Base-by-base conservation (phyloP, 2,329 filamentous ascomycete genomes). In the Neoarthrinium moseri region DNA sequence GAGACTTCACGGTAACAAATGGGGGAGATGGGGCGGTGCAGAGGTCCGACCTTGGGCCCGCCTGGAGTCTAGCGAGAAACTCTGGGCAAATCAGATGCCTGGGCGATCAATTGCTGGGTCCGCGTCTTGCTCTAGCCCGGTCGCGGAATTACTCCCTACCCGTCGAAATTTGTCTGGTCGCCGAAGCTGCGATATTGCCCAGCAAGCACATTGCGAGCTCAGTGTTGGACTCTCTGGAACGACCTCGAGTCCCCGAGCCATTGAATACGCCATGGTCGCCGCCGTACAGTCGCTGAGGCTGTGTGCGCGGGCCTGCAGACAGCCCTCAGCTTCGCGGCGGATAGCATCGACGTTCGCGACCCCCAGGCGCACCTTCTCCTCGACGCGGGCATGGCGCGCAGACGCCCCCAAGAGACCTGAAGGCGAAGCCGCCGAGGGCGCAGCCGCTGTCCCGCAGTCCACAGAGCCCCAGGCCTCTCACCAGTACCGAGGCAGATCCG, bases 221-320 rank as follows among this genome's bases (percentile, higher is more conserved):
- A 38, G 49, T 42, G 35, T 15, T 26, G 20, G 23, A 30, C 26
- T 32, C 10, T 18, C 24, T 18, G 8, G 43, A 48, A 38, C 34
- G 43, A 41, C 43, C 21, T 52, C 35, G 34, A 44, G 41, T 30
- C 27, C 43, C 35, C 17, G 37, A 43, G 49, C 53, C 52, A 57
- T 53, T 51, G 39, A 53, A 47, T n/a, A n/a, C 50, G 56, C 49
- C 50, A 73, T 73, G 70, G 66, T 69, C 56, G 67, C 67, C 48
- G 62, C 65, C 48, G 62, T 68, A 51, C 65, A 63, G 53, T 61
- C 69, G 13, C 59, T 72, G 57, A 67, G 69, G 58, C 57, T 69
- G 43, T 65, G 62, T 52, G 55, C 68, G 48, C 67, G 64, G 55
- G 59, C 61, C 48, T 61, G 62, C 56, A 62, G 63, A 44, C 54